These are phyloP conservation scores for Jimgerdemannia lactiflua DNA, from an alignment of 192 early-diverging fungal genomes.

Conservation along the genomic window DNA sequence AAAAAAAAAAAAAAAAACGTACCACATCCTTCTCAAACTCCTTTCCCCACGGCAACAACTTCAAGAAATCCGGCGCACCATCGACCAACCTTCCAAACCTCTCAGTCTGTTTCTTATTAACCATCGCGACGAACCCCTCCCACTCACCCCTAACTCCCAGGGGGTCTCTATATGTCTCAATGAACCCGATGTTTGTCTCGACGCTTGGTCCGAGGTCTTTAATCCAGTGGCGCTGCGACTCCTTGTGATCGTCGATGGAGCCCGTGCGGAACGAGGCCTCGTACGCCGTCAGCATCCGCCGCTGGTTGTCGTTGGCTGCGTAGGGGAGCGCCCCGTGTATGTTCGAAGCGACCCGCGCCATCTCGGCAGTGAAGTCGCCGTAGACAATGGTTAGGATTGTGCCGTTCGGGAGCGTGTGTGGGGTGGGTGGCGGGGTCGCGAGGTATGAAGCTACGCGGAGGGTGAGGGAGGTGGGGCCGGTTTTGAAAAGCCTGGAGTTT, in stretches of 20 bases:
- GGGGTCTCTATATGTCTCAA: constrained; percentile 62
- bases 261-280: constrained; percentile 47
- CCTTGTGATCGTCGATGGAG: constrained; percentile 57
- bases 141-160: constrained; percentile 61
- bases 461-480: too few species aligned
- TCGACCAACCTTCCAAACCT: constrained; percentile 59
- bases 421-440: too few species aligned
- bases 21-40: too few species aligned
- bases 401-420: constrained; percentile 32
- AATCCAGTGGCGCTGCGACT: constrained; percentile 54
- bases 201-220: constrained; percentile 55
- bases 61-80: constrained; percentile 41
- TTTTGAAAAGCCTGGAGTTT: too few species aligned
- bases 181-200: constrained; percentile 60
- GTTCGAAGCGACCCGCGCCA: constrained; percentile 37
- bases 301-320: constrained; percentile 53
- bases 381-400: constrained; percentile 32
- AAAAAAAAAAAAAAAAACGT: too few species aligned
- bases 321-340: constrained; percentile 39
- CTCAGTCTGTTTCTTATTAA: constrained; percentile 55
- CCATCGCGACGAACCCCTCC: constrained; percentile 65
- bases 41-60: constrained; percentile 46
- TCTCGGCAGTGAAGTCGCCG: constrained; percentile 44
- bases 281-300: constrained; percentile 49
- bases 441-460: too few species aligned